phyloP scores from a whole-genome alignment of 306 rosid species.

The Purshia tridentata region DNA sequence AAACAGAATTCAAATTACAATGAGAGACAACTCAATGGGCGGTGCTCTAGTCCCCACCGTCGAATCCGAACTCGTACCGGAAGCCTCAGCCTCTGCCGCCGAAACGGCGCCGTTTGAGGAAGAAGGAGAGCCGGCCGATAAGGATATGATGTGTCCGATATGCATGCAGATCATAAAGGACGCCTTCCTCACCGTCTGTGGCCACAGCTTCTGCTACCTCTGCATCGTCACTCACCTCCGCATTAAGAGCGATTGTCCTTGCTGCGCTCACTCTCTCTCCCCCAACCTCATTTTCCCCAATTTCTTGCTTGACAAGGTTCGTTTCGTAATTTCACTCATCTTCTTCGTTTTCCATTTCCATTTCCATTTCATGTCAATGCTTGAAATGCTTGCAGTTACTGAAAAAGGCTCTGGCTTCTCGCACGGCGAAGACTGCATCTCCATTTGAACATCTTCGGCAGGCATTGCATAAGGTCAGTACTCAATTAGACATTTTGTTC shows the following conservation, averaged over 20 bases:
- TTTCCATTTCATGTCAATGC: too few relatives aligned
- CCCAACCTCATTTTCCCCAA: constrained; percentile 56
- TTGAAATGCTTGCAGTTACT: constrained; percentile 26
- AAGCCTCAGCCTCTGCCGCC: constrained; percentile 1
- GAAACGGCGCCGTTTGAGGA: background rate
- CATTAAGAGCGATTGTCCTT: constrained; percentile 76
- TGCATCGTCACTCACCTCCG: constrained; percentile 77
- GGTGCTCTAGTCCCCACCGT: constrained; percentile 20
- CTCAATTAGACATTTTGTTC: background rate
- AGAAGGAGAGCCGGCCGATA: constrained; percentile 37
- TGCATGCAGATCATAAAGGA: constrained; percentile 83
- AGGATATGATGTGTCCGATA: constrained; percentile 72
- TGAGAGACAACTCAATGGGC: constrained; percentile 22
- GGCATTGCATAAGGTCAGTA: constrained; percentile 38
- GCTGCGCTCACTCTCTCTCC: constrained; percentile 68
- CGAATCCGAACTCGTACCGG: constrained; percentile 18
- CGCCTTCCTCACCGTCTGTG: constrained; percentile 72
- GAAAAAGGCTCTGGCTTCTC: constrained; percentile 20
- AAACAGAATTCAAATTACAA: background rate
- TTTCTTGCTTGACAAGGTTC: constrained; percentile 76
- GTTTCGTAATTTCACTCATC: background rate
- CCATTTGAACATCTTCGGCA: constrained; percentile 32
- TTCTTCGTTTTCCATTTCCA: too few relatives aligned
- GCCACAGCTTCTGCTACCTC: constrained; percentile 81
- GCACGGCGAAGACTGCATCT: constrained; percentile 25